Percentiles rank a stretch among this genome's conserved stretches.
phyloP scores from a whole-genome alignment of 83 land plant species.

The Diphasiastrum complanatum region DNA sequence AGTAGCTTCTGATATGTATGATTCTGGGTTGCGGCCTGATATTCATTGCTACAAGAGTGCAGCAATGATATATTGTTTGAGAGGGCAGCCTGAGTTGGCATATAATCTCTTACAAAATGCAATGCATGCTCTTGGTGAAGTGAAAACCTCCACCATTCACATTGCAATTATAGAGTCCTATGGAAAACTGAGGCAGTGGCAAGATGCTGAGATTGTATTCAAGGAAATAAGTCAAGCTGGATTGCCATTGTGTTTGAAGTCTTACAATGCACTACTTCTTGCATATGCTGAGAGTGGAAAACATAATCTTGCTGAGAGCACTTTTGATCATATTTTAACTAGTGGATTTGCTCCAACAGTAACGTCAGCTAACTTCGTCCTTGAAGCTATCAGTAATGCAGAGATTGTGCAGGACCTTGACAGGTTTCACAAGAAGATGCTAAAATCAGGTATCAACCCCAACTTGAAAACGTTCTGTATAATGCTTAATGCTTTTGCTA shows the following conservation, averaged over 20 bases:
- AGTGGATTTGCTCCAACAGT: conserved; percentile 54
- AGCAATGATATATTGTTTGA: conserved; percentile 40
- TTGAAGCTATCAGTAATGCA: conserved; percentile 60
- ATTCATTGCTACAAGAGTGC: conserved; percentile 22
- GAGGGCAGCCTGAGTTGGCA: conserved; percentile 58
- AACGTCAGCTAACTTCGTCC: conserved; percentile 49
- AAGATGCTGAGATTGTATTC: conserved; percentile 61
- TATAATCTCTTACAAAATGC: conserved; percentile 36
- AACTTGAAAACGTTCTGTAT: conserved; percentile 53
- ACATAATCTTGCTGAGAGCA: conserved; percentile 58
- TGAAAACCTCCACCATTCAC: conserved; percentile 26
- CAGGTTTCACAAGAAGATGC: conserved; percentile 60
- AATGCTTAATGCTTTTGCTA: conserved; percentile 67
- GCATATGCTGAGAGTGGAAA: conserved; percentile 67
- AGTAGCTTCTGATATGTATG: conserved; percentile 51
- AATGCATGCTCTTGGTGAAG: conserved; percentile 12
- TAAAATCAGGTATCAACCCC: conserved; percentile 67
- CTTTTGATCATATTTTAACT: conserved; percentile 54
- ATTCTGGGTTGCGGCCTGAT: conserved; percentile 37
- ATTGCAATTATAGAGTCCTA: conserved; percentile 49
- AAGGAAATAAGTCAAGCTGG: conserved; percentile 30
- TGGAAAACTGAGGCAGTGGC: conserved; percentile 50
- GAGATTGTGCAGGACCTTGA: conserved; percentile 51
- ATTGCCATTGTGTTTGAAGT: conserved; percentile 33
- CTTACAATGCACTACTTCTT: conserved; percentile 65